Evolutionary conservation across 495 filamentous ascomycete genomes (phyloP).

Genomic region (Trichoderma virens): DNA sequence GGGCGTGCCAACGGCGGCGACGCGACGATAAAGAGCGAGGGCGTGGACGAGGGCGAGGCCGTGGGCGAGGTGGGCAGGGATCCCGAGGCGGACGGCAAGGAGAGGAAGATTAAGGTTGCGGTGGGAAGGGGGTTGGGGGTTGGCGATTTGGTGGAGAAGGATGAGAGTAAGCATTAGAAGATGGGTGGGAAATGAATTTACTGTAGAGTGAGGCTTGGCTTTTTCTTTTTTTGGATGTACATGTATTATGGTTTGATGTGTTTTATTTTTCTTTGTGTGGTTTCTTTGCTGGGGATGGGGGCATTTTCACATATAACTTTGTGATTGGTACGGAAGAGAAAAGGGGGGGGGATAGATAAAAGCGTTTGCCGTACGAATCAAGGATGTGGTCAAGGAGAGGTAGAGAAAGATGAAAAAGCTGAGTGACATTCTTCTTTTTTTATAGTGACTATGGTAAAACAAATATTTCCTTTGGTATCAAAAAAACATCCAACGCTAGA

Average conservation of each 20-base stretch:
- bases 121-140: constrained; percentile 75
- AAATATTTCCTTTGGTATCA: no score
- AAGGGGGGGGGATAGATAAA: no score
- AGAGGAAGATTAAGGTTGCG: constrained; percentile 54
- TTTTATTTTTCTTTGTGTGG: neutral
- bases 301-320: neutral
- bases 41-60: constrained; percentile 35
- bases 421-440: no score
- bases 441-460: no score
- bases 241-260: neutral
- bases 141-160: constrained; percentile 76
- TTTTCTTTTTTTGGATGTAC: neutral
- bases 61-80: constrained; percentile 38
- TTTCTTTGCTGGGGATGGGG: neutral
- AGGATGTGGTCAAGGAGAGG: no score
- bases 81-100: constrained; percentile 20
- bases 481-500: no score
- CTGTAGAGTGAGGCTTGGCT: no score
- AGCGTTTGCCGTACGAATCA: no score
- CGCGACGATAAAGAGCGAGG: constrained; percentile 27
- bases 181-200: no score
- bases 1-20: constrained; percentile 27
- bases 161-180: constrained; percentile 47
- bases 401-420: no score
- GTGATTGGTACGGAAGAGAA: neutral